phyloP scores from a whole-genome alignment of 2,329 filamentous ascomycete species.

The Diaporthe sp. region DNA sequence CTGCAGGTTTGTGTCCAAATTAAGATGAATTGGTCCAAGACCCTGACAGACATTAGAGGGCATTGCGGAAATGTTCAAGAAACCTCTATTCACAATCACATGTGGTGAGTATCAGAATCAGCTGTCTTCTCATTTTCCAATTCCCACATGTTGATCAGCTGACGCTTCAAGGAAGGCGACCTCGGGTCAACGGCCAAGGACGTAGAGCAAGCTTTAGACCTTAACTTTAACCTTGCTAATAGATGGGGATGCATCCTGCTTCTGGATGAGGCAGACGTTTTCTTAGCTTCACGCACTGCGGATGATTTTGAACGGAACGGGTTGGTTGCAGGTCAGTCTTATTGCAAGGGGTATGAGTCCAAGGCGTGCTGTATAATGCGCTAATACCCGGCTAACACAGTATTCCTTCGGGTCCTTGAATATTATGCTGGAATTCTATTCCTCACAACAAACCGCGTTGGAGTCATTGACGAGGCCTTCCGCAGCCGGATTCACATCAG shows the following conservation, averaged over 20 bases:
- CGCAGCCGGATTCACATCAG: constrained; percentile 63
- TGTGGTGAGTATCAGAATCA: constrained; percentile 37
- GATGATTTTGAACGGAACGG: constrained; percentile 29
- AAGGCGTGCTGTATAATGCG: not conserved
- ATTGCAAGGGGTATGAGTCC: too few species aligned
- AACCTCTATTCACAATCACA: constrained; percentile 41
- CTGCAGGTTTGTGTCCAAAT: constrained; percentile 42
- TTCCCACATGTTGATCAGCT: not conserved
- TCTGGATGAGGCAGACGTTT: constrained; percentile 35
- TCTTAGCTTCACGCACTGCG: not conserved
- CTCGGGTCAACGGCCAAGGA: constrained; percentile 49
- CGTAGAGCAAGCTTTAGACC: constrained; percentile 47
- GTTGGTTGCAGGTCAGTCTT: constrained; percentile 28
- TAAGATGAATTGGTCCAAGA: not conserved
- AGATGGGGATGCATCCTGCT: constrained; percentile 43
- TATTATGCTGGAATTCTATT: constrained; percentile 62
- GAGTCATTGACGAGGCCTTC: constrained; percentile 60
- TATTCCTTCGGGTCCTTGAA: constrained; percentile 56
- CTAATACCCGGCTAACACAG: constrained; percentile 38
- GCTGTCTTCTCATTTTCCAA: not conserved
- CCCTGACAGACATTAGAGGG: constrained; percentile 37
- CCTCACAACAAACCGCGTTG: constrained; percentile 63
- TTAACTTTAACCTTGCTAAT: constrained; percentile 41
- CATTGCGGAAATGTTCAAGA: constrained; percentile 41
- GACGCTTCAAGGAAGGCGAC: constrained; percentile 40